Percentiles rank a stretch among this genome's conserved stretches.
Conservation (phyloP, 306 rosid genomes). For the Mimosa bimucronata region DNA sequence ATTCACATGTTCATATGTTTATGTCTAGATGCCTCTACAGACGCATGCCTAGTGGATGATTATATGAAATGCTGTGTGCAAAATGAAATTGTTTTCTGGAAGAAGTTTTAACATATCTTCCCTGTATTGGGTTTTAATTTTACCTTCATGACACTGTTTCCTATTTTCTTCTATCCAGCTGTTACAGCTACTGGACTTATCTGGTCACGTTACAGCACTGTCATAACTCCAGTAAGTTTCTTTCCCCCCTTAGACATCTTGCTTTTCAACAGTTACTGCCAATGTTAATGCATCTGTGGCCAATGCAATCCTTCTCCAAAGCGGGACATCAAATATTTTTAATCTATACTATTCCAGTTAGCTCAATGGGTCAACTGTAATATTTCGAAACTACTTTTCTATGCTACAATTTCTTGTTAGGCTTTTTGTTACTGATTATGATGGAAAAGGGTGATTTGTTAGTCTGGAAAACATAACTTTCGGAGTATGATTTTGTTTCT, state of each 20-base stretch:
- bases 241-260: constrained; percentile 12
- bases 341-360: background rate
- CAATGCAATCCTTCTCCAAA: background rate
- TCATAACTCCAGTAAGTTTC: constrained; percentile 83
- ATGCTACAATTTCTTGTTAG: background rate
- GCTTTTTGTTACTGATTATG: constrained; percentile 7
- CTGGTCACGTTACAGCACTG: constrained; percentile 98
- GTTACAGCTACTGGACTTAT: constrained; percentile 82
- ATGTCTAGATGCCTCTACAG: background rate
- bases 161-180: constrained; percentile 55
- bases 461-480: constrained; percentile 17
- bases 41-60: constrained; percentile 9
- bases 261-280: constrained; percentile 11
- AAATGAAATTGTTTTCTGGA: constrained; percentile 8
- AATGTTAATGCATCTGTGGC: constrained; percentile 18
- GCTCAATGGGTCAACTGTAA: background rate
- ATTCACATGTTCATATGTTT: background rate
- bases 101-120: constrained; percentile 12
- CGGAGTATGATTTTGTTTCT: background rate
- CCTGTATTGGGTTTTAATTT: constrained; percentile 18
- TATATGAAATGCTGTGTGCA: constrained; percentile 9
- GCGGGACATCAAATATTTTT: background rate
- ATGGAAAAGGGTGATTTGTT: background rate
- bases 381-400: constrained; percentile 11
- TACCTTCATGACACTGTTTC: constrained; percentile 25